Base-by-base conservation (phyloP, 805 yeast genomes). In the Torulaspora gathmanii region DNA sequence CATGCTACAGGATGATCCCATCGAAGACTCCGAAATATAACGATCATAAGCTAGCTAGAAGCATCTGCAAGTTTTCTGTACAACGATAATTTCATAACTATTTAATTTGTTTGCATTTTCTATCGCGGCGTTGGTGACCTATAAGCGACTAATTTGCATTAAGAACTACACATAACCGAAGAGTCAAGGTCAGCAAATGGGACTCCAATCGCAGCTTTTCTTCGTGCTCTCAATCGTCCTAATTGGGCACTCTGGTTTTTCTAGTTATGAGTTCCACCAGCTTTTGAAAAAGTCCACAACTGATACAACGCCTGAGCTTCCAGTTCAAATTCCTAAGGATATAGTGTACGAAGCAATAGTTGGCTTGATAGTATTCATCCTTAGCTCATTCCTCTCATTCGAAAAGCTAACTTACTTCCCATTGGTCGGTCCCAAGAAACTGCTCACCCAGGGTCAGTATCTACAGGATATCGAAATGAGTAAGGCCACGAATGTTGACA, bases 191-290 rank as follows among this genome's bases (percentile, higher is more conserved):
- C 13, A 15, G 34, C n/a, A 15, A 26, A 59, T 58, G 62, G 40
- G 54, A 8, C 3, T 55, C 7, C 9, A 48, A 6, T 48, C 58
- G 1, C 53, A 48, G 26, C 20, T 46, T 10, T 30, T 58, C 12
- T 38, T 50, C 11, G 12, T 33, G 2, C 27, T 57, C n/a, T 48
- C 61, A 6, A 27, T 53, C 3, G 20, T 54, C 16, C 53, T 49
- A 22, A 23, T 49, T 15, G 16, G 45, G 6, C 70, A 65, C 47
- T 51, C 68, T 6, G 68, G 61, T 1, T 63, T 60, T 41, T 62
- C 68, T 8, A 62, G 66, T 19, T 62, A 60, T 45, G 68, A 64
- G 45, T 65, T 58, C 40, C 57, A 61, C 40, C 61, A 56, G 35
- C 37, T 61, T 16, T n/a, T 55, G 11, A 55, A 55, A 25, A 56